These are phyloP conservation scores for Vinca minor DNA, from an alignment of 257 asterid genomes.

Conservation along the genomic window DNA sequence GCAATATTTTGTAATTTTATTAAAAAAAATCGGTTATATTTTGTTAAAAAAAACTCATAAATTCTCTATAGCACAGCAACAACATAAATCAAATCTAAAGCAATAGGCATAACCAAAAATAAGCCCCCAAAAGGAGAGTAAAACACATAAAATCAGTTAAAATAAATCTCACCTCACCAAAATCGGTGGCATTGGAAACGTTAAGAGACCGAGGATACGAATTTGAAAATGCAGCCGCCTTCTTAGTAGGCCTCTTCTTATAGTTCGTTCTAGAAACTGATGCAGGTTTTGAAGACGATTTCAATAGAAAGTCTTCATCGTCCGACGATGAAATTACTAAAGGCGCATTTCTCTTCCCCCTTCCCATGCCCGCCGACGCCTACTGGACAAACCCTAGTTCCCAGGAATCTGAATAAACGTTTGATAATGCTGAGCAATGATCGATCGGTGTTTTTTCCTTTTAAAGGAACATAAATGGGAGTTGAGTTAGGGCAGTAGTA, in stretches of 20 bases:
- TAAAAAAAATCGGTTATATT: no score
- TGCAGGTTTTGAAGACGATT: slow-evolving; percentile 22
- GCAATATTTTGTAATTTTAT: not conserved
- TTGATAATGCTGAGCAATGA: not conserved
- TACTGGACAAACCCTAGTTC: slow-evolving; percentile 10
- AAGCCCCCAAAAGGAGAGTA: not conserved
- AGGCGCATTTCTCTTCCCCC: slow-evolving; percentile 44
- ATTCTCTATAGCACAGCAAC: not conserved
- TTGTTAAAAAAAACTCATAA: no score
- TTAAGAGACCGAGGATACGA: slow-evolving; percentile 30
- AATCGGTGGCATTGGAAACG: slow-evolving; percentile 27
- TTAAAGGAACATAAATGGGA: no score
- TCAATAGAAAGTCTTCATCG: slow-evolving; percentile 19
- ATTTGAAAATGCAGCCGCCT: slow-evolving; percentile 31
- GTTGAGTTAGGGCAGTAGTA: no score
- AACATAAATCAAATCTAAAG: not conserved
- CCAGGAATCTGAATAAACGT: not conserved
- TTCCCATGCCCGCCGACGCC: slow-evolving; percentile 42
- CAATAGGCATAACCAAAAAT: not conserved
- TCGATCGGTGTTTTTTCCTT: no score
- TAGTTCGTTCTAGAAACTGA: no score
- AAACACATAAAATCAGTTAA: not conserved
- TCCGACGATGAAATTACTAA: slow-evolving; percentile 57
- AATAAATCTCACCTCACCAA: slow-evolving; percentile 33
- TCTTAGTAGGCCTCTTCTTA: slow-evolving; percentile 61